These are phyloP conservation scores for Whalleya microplaca DNA, from an alignment of 2,329 filamentous ascomycete species.

Conservation along the genomic window DNA sequence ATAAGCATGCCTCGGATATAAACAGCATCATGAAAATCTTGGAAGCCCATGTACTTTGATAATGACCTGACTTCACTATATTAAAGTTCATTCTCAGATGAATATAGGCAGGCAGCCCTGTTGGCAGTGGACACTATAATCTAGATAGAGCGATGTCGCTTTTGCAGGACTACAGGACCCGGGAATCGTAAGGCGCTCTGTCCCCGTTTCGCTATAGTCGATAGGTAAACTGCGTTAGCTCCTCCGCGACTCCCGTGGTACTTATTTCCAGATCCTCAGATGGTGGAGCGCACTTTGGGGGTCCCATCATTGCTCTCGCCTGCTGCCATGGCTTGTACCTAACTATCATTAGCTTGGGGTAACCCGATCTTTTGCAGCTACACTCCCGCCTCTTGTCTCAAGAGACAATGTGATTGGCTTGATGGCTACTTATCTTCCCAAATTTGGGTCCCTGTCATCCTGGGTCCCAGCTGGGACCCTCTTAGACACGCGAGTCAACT, in stretches of 20 bases:
- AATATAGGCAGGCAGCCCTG: not conserved
- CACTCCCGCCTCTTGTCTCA: constrained; percentile 14
- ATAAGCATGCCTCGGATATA: too few species aligned
- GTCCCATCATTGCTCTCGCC: constrained; percentile 1
- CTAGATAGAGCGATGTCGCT: not conserved
- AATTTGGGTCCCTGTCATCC: constrained; percentile 23
- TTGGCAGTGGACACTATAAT: not conserved
- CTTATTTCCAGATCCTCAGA: not conserved
- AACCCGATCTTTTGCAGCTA: constrained; percentile 16
- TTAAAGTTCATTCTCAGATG: too few species aligned
- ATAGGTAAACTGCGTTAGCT: not conserved
- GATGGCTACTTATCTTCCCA: constrained; percentile 26
- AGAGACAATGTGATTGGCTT: constrained; percentile 26
- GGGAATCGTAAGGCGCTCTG: not conserved
- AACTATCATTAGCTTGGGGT: constrained; percentile 21
- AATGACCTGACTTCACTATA: not conserved
- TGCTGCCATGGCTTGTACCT: constrained; percentile 7
- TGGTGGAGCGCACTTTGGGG: constrained; percentile 1
- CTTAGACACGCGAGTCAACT: constrained; percentile 14
- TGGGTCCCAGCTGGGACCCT: constrained; percentile 21
- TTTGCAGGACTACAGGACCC: not conserved
- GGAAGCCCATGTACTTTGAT: not conserved
- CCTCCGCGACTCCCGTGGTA: not conserved
- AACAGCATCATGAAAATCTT: too few species aligned
- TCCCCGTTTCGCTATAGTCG: not conserved